Evolutionary conservation across 768 basidiomycete species (phyloP).

Genomic region (Dioszegia aurantiaca): DNA sequence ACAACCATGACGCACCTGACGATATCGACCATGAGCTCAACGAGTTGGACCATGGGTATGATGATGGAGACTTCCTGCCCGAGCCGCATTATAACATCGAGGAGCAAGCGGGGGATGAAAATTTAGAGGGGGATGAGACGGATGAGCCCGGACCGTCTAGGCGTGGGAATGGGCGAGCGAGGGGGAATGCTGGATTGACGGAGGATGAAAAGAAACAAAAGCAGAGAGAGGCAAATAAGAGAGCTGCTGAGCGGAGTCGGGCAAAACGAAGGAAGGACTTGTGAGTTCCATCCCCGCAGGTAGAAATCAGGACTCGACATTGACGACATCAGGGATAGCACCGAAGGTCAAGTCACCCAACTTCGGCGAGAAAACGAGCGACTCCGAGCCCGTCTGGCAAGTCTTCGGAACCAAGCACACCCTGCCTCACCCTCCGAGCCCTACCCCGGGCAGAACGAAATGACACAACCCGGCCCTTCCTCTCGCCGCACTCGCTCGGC

Average conservation of each 20-base stretch:
- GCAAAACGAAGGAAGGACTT: constrained; percentile 40
- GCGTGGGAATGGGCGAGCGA: neutral
- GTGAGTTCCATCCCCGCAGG: constrained; percentile 26
- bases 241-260: constrained; percentile 46
- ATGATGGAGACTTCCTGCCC: constrained; percentile 12
- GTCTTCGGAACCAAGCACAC: constrained; percentile 9
- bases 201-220: constrained; percentile 37
- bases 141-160: neutral
- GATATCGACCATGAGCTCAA: neutral
- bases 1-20: neutral
- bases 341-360: constrained; percentile 3
- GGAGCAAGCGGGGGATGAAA: neutral
- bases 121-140: neutral
- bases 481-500: too few species aligned
- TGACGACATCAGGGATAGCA: constrained; percentile 20
- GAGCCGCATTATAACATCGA: neutral
- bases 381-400: constrained; percentile 33
- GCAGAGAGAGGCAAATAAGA: constrained; percentile 42
- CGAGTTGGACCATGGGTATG: constrained; percentile 1
- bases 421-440: too few species aligned
- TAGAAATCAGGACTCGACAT: neutral
- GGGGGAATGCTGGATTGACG: constrained; percentile 14
- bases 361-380: constrained; percentile 34
- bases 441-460: too few species aligned
- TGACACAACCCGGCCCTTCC: too few species aligned